These are phyloP conservation scores for Debaryomyces hansenii DNA, from an alignment of 805 yeast species.

Conservation along the genomic window DNA sequence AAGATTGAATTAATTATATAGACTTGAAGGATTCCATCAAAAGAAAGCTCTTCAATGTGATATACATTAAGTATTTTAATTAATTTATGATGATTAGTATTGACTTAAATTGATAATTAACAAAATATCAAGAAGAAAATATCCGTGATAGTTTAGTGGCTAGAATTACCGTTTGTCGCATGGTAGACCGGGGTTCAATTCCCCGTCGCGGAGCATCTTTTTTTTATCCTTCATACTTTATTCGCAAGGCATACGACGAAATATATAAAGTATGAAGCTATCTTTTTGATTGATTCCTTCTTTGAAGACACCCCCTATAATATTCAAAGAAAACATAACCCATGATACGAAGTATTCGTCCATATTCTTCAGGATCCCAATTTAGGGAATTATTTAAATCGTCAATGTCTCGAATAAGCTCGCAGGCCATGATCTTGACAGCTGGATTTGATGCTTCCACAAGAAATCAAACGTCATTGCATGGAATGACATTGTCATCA, in stretches of 20 bases:
- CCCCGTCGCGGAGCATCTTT: constrained; percentile 9
- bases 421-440: constrained; percentile 46
- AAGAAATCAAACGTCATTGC: constrained; percentile 23
- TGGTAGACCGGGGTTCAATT: constrained; percentile 11
- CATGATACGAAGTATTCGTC: background rate
- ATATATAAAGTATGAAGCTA: background rate
- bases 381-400: constrained; percentile 19
- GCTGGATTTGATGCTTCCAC: constrained; percentile 24
- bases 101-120: too few relatives aligned
- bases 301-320: background rate
- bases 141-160: constrained; percentile 10
- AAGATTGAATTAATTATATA: too few relatives aligned
- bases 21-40: too few relatives aligned
- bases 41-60: too few relatives aligned
- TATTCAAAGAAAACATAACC: background rate
- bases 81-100: too few relatives aligned
- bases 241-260: too few relatives aligned
- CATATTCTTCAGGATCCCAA: background rate
- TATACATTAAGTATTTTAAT: too few relatives aligned
- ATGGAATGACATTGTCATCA: constrained; percentile 85
- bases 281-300: background rate
- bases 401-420: constrained; percentile 37
- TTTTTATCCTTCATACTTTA: background rate
- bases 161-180: constrained; percentile 11
- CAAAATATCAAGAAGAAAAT: background rate